Evolutionary conservation across 805 yeast species (phyloP).

Genomic region (Ogataea degrootiae): DNA sequence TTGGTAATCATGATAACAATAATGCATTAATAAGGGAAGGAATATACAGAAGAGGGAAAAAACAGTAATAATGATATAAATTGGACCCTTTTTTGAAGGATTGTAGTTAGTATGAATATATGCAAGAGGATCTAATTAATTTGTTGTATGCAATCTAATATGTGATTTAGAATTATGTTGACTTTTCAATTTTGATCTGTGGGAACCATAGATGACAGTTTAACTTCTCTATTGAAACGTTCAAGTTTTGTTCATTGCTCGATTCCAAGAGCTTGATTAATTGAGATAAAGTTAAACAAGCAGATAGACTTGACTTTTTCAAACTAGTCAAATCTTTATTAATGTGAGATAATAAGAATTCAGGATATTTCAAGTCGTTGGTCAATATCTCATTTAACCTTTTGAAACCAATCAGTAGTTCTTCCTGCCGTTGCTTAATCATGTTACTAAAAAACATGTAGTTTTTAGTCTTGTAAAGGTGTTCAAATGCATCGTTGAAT

Average conservation of each 20-base stretch:
- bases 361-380: slow-evolving; percentile 5
- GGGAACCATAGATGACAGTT: slow-evolving; percentile 48
- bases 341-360: slow-evolving; percentile 5
- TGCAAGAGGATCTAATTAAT: background rate
- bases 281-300: slow-evolving; percentile 18
- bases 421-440: slow-evolving; percentile 14
- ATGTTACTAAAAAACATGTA: slow-evolving; percentile 9
- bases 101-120: background rate
- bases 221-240: slow-evolving; percentile 25
- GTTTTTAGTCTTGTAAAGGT: slow-evolving; percentile 8
- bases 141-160: background rate
- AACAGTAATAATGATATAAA: background rate
- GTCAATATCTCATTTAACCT: slow-evolving; percentile 5
- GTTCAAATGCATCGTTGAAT: slow-evolving; percentile 11
- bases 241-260: slow-evolving; percentile 4
- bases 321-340: slow-evolving; percentile 10
- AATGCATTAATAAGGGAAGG: background rate
- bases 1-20: background rate
- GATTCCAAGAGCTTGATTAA: slow-evolving; percentile 13
- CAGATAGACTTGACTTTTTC: slow-evolving; percentile 28
- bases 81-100: too few relatives aligned
- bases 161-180: background rate
- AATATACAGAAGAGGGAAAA: background rate
- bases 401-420: slow-evolving; percentile 7
- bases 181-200: slow-evolving; percentile 20